phyloP scores from a whole-genome alignment of 805 yeast species.

The Lachancea fermentati region DNA sequence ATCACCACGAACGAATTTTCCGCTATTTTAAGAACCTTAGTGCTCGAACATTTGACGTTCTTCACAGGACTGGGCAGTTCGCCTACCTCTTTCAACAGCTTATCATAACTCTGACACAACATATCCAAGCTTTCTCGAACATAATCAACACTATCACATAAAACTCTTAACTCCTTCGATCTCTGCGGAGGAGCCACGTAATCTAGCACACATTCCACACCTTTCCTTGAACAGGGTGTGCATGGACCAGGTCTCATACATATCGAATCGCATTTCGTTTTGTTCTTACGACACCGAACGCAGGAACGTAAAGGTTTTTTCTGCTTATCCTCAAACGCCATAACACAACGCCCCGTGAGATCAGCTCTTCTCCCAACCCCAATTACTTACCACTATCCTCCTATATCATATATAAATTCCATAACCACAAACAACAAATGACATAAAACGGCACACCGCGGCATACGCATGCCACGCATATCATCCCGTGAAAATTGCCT shows the following conservation, averaged over 20 bases:
- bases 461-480: neutral
- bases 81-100: neutral
- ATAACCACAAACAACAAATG: no score
- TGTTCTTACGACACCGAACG: slow-evolving; percentile 58
- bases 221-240: slow-evolving; percentile 48
- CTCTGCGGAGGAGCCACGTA: slow-evolving; percentile 49
- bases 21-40: slow-evolving; percentile 9
- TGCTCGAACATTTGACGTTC: neutral
- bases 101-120: slow-evolving; percentile 9
- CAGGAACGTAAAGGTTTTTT: slow-evolving; percentile 49
- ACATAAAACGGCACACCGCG: neutral
- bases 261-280: slow-evolving; percentile 58
- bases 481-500: no score
- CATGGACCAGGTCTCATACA: slow-evolving; percentile 51
- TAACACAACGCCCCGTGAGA: no score
- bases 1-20: slow-evolving; percentile 11
- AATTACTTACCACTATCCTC: no score
- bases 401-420: no score
- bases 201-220: slow-evolving; percentile 49
- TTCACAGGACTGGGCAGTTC: neutral
- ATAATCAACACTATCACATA: slow-evolving; percentile 29
- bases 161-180: slow-evolving; percentile 35
- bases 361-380: no score
- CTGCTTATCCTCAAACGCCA: neutral
- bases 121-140: slow-evolving; percentile 9